Base-by-base conservation (phyloP, 2,329 filamentous ascomycete species). In the Hypomyces rosellus region DNA sequence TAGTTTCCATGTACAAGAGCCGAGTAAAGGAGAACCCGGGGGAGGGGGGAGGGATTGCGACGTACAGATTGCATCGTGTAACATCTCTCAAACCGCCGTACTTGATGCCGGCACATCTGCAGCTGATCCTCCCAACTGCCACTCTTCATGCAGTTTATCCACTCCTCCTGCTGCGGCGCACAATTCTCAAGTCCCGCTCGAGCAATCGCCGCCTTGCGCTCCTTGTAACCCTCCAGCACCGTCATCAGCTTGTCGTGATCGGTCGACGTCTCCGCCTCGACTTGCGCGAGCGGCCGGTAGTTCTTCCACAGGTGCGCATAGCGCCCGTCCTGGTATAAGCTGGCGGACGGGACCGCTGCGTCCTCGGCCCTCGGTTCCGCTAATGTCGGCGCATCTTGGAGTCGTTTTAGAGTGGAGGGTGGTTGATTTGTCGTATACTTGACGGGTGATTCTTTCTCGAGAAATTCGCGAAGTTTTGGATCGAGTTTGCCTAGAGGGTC, bases 101-200 rank as follows among this genome's bases (percentile, higher is more conserved):
- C 87, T 72, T 96, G 84, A 49, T 81, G 76, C 38, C 84, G 77
- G 66, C 93, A 99, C 82, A 96, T 80, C 36, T 85, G 90, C 68
- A 92, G 72, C 58, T 81, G 78, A 57, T 86, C 82, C 61, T 72
- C 69, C 74, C 82, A 81, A 45, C 75, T 78, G 25, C 91, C 91
- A 49, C 77, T 75, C 61, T 80, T 78, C 76, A 93, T 93, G 74
- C 93, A 99, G 44, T 86, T 77, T 53, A 85, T 83, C 74, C 95
- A 85, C 52, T 85, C 85, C 64, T 89, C 77, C 71, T 96, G 89
- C 65, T 95, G 89, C 54, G 91, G 68, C 1, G 89, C 86, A 69
- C 93, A 99, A 67, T 97, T 99, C 72, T 99, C 93, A 63, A 96
- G 75, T 9, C 92, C 91, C 1, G 89, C 88, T 39, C 80, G 77